A percentile compares a stretch with the other conserved stretches of the same genome.
Conservation (phyloP, 352 stramenopile genomes). For the Peronosclerospora sorghi region DNA sequence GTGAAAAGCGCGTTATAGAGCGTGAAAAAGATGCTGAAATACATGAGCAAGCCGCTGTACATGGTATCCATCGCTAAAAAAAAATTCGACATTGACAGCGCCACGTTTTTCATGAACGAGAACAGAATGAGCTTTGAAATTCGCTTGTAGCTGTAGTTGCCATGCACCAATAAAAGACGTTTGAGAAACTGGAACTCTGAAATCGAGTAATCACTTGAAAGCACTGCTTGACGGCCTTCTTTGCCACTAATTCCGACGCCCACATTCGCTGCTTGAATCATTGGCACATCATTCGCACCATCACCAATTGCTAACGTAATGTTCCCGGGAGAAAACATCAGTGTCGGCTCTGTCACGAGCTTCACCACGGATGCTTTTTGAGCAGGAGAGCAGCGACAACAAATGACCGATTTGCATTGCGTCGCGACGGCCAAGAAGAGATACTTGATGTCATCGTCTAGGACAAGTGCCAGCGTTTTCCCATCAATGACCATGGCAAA, state of each 20-base stretch:
- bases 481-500: slow-evolving; percentile 88
- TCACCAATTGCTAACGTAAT: slow-evolving; percentile 82
- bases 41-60: slow-evolving; percentile 84
- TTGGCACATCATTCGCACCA: slow-evolving; percentile 79
- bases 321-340: slow-evolving; percentile 83
- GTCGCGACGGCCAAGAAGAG: slow-evolving; percentile 80
- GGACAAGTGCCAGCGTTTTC: slow-evolving; percentile 67
- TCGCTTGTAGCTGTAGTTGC: slow-evolving; percentile 87
- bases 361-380: slow-evolving; percentile 83
- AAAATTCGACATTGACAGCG: slow-evolving; percentile 77
- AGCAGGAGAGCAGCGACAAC: slow-evolving; percentile 71
- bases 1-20: slow-evolving; percentile 86
- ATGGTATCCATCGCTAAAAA: slow-evolving; percentile 74
- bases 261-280: slow-evolving; percentile 83
- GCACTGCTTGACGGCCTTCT: slow-evolving; percentile 73
- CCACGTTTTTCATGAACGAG: slow-evolving; percentile 86
- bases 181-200: slow-evolving; percentile 80
- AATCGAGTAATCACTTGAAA: slow-evolving; percentile 79
- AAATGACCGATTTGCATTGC: slow-evolving; percentile 86
- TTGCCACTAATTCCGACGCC: slow-evolving; percentile 81
- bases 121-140: slow-evolving; percentile 86
- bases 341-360: slow-evolving; percentile 75
- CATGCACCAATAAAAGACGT: slow-evolving; percentile 70
- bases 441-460: slow-evolving; percentile 86
- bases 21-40: slow-evolving; percentile 85